Evolutionary conservation across 2,329 filamentous ascomycete genomes (phyloP), one percentile per base, ranked within the genome.

Genomic region (Paecilomyces sp.): DNA sequence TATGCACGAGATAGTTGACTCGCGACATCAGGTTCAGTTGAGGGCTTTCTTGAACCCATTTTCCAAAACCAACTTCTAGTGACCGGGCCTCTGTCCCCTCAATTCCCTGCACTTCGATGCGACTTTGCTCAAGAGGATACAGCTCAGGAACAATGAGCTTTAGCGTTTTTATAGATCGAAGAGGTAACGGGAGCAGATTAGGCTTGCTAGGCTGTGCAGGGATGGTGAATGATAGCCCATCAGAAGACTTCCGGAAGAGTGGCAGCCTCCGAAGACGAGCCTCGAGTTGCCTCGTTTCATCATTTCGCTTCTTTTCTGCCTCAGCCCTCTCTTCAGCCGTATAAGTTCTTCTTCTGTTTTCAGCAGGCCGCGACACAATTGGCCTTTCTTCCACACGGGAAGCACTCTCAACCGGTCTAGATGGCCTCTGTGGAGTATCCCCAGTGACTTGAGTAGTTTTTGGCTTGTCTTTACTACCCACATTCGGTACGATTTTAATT

Each of bases 1-100:
- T 90, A 70, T 88, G 85, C 1, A 85, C 81, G 7, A 93, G 76
- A 67, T 88, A 90, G 69, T 93, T 93, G 65, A 93, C 73, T 65
- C 90, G 88, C 60, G 85, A 88, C 76, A 89, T 88, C 58, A 94
- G 74, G 9, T 82, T 87, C 76, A 87, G 79, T 51, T 86, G 80
- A 47, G 78, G 79, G 65, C 85, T 82, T 57, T 84, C 79, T 28
- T 73, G 74, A 15, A 83, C 81, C 71, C 83, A 86, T 60, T 82
- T 74, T 6, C 81, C 77, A 66, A 93, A 94, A 0, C 86, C 78
- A 57, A 82, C 79, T 71, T 92, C 87, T 1, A 90, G 79, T 1
- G 79, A 78, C 66, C 84, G 83, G 1, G 85, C 87, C 61, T 87
- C 85, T 12, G 77, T 72, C 0, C 82, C 79, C 22, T 84, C 81